Base-by-base conservation (phyloP, 768 basidiomycete species). In the Lactarius vividus region DNA sequence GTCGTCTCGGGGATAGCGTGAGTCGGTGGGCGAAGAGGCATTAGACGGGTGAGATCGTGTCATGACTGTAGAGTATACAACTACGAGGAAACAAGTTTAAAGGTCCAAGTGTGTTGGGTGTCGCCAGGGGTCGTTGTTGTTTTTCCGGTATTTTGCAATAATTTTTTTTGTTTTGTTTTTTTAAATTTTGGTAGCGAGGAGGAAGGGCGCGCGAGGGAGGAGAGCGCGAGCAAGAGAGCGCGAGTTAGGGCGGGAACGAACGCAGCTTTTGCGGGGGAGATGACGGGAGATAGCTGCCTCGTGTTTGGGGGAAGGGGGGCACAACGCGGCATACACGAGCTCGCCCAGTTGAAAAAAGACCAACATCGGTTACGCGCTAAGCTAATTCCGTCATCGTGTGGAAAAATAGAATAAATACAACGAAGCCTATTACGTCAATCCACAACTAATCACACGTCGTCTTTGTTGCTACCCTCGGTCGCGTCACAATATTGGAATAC, bases 11-110 rank as follows among this genome's bases (percentile, higher is more conserved):
- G 39, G 35, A 23, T 28, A 53, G 29, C 31, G 57, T 53, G 44
- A 59, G 44, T 57, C 59, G 16, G 65, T 57, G 10, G 55, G 44
- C 10, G 40, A 35, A 26, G 64, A 35, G 40, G 20, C 57, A 66
- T 66, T 66, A 66, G 65, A 62, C 13, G 60, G 61, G 13, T 59
- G 54, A 35, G 64, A 56, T 57, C 49, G 56, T 59, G 66, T 57
- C 61, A 62, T 63, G 61, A 37, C 58, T 26, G n/a, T 63, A 67
- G 58, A 49, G 11, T 63, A 66, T 55, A 20, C 31, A 18, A 54
- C 53, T 18, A 6, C 20, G 16, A 7, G 53, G 6, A 28, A 28
- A 11, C 44, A 46, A 26, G 46, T 37, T 37, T 37, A 37, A 37
- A 37, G 35, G 46, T 8, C 23, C 20, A 49, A 49, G 54, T 1